phyloP scores from a whole-genome alignment of 441 rosid genomes.

The Syzygium syzygioides region DNA sequence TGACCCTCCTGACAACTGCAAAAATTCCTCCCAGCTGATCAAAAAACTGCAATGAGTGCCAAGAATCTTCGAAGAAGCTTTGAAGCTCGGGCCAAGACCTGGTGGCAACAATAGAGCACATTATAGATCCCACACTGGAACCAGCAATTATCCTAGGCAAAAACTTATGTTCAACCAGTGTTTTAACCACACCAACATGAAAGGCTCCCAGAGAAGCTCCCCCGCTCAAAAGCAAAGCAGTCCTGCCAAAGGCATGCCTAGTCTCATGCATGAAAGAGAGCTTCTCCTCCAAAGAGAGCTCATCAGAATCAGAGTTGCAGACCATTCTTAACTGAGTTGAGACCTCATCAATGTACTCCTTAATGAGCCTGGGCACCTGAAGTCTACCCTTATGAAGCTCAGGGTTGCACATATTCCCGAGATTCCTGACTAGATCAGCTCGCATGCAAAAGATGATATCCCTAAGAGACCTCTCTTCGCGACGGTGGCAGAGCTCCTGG shows the following conservation, averaged over 20 bases:
- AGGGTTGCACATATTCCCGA: conserved; percentile 93
- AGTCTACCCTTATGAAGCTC: conserved; percentile 97
- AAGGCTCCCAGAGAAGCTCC: conserved; percentile 97
- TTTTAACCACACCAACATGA: conserved; percentile 81
- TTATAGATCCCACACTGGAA: conserved; percentile 88
- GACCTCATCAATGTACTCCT: conserved; percentile 92
- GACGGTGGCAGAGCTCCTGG: conserved; percentile 73
- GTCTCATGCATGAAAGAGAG: conserved; percentile 95
- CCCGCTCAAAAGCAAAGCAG: conserved; percentile 93
- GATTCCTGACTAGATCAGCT: conserved; percentile 90
- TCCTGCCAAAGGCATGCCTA: conserved; percentile 90
- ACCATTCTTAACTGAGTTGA: conserved; percentile 87
- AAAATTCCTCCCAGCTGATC: conserved; percentile 89
- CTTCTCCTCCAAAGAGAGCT: conserved; percentile 82
- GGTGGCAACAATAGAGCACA: conserved; percentile 85
- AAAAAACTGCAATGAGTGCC: conserved; percentile 74
- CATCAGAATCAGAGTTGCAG: conserved; percentile 74
- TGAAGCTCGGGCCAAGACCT: conserved; percentile 97
- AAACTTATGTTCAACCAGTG: conserved; percentile 83
- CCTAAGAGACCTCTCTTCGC: conserved; percentile 79
- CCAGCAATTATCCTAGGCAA: conserved; percentile 89
- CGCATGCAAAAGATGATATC: conserved; percentile 94
- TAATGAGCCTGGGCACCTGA: conserved; percentile 79
- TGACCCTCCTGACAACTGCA: conserved; percentile 72
- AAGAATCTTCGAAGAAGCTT: conserved; percentile 74